A percentile compares a stretch with the other conserved stretches of the same genome.
Evolutionary conservation across 2,329 filamentous ascomycete genomes (phyloP).

Genomic region (Xylariaceae sp.): DNA sequence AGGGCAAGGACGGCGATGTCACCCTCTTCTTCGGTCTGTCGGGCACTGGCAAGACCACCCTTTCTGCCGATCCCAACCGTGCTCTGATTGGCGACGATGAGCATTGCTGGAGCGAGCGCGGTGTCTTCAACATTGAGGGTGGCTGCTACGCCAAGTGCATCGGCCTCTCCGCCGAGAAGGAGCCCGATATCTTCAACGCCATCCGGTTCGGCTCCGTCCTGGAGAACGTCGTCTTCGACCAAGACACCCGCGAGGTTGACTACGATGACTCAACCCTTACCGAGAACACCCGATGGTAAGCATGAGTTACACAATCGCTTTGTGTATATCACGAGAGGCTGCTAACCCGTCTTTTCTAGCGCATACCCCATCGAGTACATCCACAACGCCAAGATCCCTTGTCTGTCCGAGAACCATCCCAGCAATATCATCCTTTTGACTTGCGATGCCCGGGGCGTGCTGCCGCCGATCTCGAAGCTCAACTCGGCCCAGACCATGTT

Average conservation of each 20-base stretch:
- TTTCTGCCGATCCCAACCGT: conserved; percentile 95
- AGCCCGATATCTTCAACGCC: conserved; percentile 94
- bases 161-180: conserved; percentile 95
- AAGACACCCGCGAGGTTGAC: conserved; percentile 80
- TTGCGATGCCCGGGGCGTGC: conserved; percentile 93
- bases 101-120: conserved; percentile 97
- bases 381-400: conserved; percentile 96
- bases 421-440: conserved; percentile 97
- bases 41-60: conserved; percentile 96
- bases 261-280: conserved; percentile 94
- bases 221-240: conserved; percentile 98
- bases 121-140: conserved; percentile 99
- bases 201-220: conserved; percentile 96
- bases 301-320: not conserved
- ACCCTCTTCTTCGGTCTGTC: conserved; percentile 99
- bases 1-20: conserved; percentile 90
- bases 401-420: conserved; percentile 79
- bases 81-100: conserved; percentile 96
- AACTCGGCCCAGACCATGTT: conserved; percentile 96
- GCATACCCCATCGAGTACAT: conserved; percentile 99
- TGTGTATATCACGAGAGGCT: conserved; percentile 5
- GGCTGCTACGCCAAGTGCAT: conserved; percentile 99
- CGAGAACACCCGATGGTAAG: conserved; percentile 85
- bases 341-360: conserved; percentile 27
- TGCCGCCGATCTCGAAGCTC: conserved; percentile 97